phyloP scores from a whole-genome alignment of 129 eudicot species.

The Apium graveolens region DNA sequence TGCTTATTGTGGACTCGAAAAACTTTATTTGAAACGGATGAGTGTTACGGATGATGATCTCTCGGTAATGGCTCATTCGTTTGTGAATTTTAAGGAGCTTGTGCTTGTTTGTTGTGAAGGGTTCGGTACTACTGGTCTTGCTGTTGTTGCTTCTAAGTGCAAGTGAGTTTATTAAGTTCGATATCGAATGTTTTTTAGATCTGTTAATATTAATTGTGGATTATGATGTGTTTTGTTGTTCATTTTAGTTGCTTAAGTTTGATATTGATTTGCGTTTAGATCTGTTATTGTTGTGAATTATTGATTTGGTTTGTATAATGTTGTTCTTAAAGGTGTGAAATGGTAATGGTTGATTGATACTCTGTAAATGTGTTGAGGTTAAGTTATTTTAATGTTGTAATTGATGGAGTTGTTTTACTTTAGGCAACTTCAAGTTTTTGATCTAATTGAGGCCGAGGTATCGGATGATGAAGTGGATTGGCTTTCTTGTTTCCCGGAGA shows the following conservation, averaged over 20 bases:
- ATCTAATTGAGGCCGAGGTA: constrained; percentile 62
- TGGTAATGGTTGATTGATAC: not conserved
- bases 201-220: constrained; percentile 3
- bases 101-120: constrained; percentile 73
- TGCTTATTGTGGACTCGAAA: constrained; percentile 44
- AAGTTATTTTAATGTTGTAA: constrained; percentile 4
- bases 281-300: not conserved
- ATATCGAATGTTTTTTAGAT: constrained; percentile 15
- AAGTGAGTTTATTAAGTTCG: constrained; percentile 24
- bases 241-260: not conserved
- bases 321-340: not conserved
- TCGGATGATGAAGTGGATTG: constrained; percentile 63
- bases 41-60: constrained; percentile 64
- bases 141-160: constrained; percentile 53
- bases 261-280: not conserved
- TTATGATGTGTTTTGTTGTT: not conserved
- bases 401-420: constrained; percentile 4
- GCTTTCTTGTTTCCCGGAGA: constrained; percentile 64
- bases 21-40: constrained; percentile 63
- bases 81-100: constrained; percentile 51
- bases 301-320: not conserved
- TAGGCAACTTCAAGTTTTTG: constrained; percentile 71
- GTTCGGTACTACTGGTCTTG: constrained; percentile 65
- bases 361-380: not conserved
- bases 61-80: constrained; percentile 31